Evolutionary conservation across 163 green algal genomes (phyloP).

Genomic region (Chlamydomonas reinhardtii): DNA sequence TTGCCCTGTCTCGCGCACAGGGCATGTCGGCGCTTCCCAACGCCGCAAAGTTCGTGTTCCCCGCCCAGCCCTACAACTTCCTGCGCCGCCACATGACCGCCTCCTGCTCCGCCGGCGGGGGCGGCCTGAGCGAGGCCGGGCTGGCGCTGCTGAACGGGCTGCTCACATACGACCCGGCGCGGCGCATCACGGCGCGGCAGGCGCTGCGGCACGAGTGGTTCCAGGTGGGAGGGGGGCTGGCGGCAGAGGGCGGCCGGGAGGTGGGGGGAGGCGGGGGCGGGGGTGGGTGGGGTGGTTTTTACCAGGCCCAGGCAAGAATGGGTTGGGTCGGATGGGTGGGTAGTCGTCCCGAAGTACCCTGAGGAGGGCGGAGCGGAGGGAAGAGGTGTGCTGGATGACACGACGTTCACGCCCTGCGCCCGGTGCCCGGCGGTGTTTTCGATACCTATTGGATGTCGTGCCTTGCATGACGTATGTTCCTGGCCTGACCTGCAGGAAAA

Average conservation of each 20-base stretch:
- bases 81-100: conserved; percentile 56
- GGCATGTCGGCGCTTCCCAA: conserved; percentile 63
- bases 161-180: conserved; percentile 81
- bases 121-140: conserved; percentile 8
- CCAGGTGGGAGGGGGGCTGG: conserved; percentile 23
- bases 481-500: conserved; percentile 59
- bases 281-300: too few species aligned
- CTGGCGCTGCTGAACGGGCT: conserved; percentile 76
- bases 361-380: too few species aligned
- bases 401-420: too few species aligned
- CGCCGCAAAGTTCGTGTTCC: conserved; percentile 60
- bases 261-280: too few species aligned
- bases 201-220: conserved; percentile 78
- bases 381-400: too few species aligned
- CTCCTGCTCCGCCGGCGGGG: conserved; percentile 43
- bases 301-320: too few species aligned
- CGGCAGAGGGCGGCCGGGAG: neutral
- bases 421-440: too few species aligned
- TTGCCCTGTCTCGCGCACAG: conserved; percentile 33
- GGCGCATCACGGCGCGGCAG: conserved; percentile 71
- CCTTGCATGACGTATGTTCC: too few species aligned
- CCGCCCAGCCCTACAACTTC: conserved; percentile 83
- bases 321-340: too few species aligned
- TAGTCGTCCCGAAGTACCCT: too few species aligned
- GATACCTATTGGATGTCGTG: too few species aligned